phyloP scores from a whole-genome alignment of 2,329 filamentous ascomycete species.

The Tolypocladium cylindrosporum region DNA sequence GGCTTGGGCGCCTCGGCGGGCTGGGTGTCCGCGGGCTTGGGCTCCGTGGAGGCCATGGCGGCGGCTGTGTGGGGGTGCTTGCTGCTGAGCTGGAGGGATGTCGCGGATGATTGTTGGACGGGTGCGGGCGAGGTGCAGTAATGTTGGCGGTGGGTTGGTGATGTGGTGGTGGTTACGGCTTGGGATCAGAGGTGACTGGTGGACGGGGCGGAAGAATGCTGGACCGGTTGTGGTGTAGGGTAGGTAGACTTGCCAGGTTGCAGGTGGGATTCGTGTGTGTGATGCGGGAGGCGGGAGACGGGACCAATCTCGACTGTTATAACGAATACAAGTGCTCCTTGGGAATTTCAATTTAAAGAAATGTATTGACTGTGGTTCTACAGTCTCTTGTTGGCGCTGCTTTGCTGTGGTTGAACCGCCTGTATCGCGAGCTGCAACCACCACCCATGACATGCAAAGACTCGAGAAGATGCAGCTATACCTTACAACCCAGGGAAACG shows the following conservation, averaged over 20 bases:
- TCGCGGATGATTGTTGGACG: not conserved
- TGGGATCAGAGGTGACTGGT: not conserved
- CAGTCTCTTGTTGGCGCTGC: too few relatives aligned
- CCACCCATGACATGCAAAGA: not conserved
- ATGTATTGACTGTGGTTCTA: too few relatives aligned
- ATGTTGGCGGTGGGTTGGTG: not conserved
- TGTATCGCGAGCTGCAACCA: not conserved
- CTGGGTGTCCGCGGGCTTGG: slow-evolving; percentile 14
- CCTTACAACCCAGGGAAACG: too few relatives aligned
- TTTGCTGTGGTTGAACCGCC: too few relatives aligned
- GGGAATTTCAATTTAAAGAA: too few relatives aligned
- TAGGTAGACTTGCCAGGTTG: not conserved
- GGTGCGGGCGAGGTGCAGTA: slow-evolving; percentile 3
- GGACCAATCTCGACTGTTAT: too few relatives aligned
- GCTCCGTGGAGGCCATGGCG: slow-evolving; percentile 5
- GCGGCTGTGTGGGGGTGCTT: not conserved
- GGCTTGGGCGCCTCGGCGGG: slow-evolving; percentile 10
- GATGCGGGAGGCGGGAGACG: too few relatives aligned
- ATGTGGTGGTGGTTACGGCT: not conserved
- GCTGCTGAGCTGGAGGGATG: not conserved
- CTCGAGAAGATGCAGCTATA: not conserved
- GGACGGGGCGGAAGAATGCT: not conserved
- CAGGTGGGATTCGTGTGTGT: too few relatives aligned
- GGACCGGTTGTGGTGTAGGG: not conserved
- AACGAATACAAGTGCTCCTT: too few relatives aligned